These are phyloP conservation scores for Lasiodiplodia sp. DNA, from an alignment of 2,329 filamentous ascomycete species.

Conservation along the genomic window DNA sequence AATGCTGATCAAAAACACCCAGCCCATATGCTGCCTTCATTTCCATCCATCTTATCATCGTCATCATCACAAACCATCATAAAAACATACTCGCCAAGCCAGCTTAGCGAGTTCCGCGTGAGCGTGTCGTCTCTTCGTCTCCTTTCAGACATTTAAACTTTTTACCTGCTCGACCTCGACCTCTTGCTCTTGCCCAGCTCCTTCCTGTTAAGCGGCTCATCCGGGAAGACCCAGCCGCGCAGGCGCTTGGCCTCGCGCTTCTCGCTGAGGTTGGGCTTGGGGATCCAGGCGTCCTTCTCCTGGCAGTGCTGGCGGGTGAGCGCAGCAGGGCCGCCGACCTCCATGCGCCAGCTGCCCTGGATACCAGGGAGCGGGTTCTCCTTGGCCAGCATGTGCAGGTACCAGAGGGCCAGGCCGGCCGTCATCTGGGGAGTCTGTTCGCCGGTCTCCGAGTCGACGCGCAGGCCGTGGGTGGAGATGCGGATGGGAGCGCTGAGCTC, in stretches of 20 bases:
- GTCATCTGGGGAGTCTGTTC: slow-evolving; percentile 62
- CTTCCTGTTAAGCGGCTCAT: slow-evolving; percentile 74
- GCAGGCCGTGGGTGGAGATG: slow-evolving; percentile 52
- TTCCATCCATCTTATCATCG: slow-evolving; percentile 11
- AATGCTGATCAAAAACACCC: slow-evolving; percentile 25
- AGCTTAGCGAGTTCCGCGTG: slow-evolving; percentile 16
- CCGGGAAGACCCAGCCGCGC: slow-evolving; percentile 77
- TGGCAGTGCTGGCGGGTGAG: slow-evolving; percentile 74
- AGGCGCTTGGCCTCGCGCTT: slow-evolving; percentile 78
- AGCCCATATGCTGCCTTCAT: slow-evolving; percentile 12
- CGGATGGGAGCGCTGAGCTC: slow-evolving; percentile 71
- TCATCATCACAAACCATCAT: slow-evolving; percentile 27
- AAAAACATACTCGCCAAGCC: slow-evolving; percentile 13
- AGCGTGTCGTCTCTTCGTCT: slow-evolving; percentile 10
- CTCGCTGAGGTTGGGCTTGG: slow-evolving; percentile 73
- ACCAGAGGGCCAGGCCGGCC: slow-evolving; percentile 78
- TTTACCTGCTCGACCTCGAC: slow-evolving; percentile 20
- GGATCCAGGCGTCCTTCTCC: slow-evolving; percentile 78
- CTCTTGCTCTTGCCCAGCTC: slow-evolving; percentile 68
- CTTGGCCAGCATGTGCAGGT: slow-evolving; percentile 74
- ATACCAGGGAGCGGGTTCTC: slow-evolving; percentile 67
- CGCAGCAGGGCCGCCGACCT: slow-evolving; percentile 78
- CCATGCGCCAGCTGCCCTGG: slow-evolving; percentile 66
- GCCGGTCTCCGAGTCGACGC: slow-evolving; percentile 42
- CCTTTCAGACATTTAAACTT: neutral